Percentiles rank a stretch among this genome's conserved stretches.
phyloP scores from a whole-genome alignment of 2,329 filamentous ascomycete genomes.

The Drechmeria coniospora region DNA sequence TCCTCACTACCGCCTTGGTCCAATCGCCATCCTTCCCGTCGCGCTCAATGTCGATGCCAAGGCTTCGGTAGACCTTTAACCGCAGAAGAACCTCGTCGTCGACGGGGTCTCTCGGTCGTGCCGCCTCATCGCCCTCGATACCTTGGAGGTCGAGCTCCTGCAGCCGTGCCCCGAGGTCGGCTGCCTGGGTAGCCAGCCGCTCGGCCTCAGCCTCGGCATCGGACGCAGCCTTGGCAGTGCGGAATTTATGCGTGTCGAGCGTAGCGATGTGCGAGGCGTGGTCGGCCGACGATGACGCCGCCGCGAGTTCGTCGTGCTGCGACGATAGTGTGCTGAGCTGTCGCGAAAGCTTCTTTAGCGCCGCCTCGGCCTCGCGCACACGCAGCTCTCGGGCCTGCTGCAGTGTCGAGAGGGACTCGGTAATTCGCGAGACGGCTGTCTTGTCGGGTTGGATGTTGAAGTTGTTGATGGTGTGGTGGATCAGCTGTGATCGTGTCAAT shows the following conservation, averaged over 20 bases:
- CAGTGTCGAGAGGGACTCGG: slow-evolving; percentile 70
- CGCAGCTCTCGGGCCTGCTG: slow-evolving; percentile 69
- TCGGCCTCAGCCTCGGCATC: slow-evolving; percentile 94
- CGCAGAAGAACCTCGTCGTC: slow-evolving; percentile 57
- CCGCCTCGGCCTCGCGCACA: slow-evolving; percentile 51
- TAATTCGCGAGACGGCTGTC: slow-evolving; percentile 65
- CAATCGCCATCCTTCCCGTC: slow-evolving; percentile 65
- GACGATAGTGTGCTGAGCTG: slow-evolving; percentile 58
- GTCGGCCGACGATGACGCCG: slow-evolving; percentile 54
- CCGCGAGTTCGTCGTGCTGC: slow-evolving; percentile 62
- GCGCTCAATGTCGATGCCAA: slow-evolving; percentile 77
- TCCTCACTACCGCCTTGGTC: slow-evolving; percentile 70
- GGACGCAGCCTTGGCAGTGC: slow-evolving; percentile 76
- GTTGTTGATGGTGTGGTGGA: slow-evolving; percentile 80
- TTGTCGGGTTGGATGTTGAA: slow-evolving; percentile 92
- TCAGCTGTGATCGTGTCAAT: slow-evolving; percentile 6
- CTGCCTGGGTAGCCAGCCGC: slow-evolving; percentile 64
- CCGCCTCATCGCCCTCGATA: slow-evolving; percentile 55
- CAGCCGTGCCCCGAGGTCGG: slow-evolving; percentile 57
- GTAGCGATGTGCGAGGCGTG: slow-evolving; percentile 76
- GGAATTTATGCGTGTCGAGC: slow-evolving; percentile 87
- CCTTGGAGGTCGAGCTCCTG: slow-evolving; percentile 79
- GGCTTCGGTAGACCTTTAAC: slow-evolving; percentile 76
- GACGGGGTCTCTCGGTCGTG: slow-evolving; percentile 30
- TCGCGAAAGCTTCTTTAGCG: slow-evolving; percentile 58